Base-by-base conservation (phyloP, 2,329 filamentous ascomycete species). In the Falciphora oryzae region DNA sequence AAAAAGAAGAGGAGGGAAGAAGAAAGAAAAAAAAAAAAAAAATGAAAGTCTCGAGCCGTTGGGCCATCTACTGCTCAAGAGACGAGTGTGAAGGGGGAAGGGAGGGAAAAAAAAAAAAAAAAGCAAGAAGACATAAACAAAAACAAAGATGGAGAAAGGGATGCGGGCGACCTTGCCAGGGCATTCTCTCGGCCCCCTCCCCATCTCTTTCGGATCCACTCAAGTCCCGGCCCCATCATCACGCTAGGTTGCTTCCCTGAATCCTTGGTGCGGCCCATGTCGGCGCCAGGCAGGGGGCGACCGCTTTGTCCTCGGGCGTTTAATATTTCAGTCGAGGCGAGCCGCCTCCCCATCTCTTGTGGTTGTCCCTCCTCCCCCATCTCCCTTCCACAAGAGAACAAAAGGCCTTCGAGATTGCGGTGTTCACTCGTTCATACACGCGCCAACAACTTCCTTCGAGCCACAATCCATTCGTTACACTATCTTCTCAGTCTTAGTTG, bases 371-470 rank as follows among this genome's bases (percentile, higher is more conserved):
- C 22, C 8, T 53, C 7, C 22, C 44, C 22, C 44, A 53, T 53
- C 44, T 53, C 44, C 44, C 38, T 53, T 53, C 10, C 44, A 53
- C 22, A 53, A 53, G 44, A 53, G n/a, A 25, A 53, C 22, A 50
- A 10, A 14, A n/a, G 44, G 44, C 44, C 44, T 53, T 53, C 6
- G 18, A 53, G 22, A 53, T 53, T 22, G 44, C 44, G 22, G 18
- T 53, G 61, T 62, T 62, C 61, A 62, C 61, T 62, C 61, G 44
- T 57, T 62, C 56, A 62, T 44, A 62, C 61, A 25, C 61, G 28
- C 61, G 61, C 27, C 44, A 29, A n/a, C 27, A 50, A 25, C 61
- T 25, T 50, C 44, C 6, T 53, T 25, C 38, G 31, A 56, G 18
- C 57, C 18, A 4, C 25, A 44, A 25, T 18, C 57, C 61, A n/a